Base-by-base conservation (phyloP, 1,284 basidiomycete species). In the Malassezia psittaci region DNA sequence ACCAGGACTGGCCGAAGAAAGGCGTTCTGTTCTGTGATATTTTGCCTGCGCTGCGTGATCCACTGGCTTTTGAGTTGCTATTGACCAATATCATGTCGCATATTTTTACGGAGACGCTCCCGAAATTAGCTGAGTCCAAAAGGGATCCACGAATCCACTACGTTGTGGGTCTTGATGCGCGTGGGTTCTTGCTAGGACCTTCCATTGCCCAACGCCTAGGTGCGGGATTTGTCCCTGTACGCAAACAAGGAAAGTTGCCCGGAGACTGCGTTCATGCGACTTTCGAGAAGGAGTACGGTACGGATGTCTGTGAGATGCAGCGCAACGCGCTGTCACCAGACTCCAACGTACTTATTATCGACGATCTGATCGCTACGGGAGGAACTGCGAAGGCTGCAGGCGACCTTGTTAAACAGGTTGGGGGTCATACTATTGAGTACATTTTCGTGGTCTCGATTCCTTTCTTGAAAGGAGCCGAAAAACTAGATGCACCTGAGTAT, bases 251-350 rank as follows among this genome's bases (percentile, higher is more conserved):
- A 13, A 99, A 98, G 77, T 81, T 99, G 24, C 94, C 94, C 5
- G 94, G 94, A 48, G 75, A 83, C 61, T 87, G 85, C 72, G 81
- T 85, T 41, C 80, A 81, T 52, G 87, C 83, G 2, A 81, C 81
- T 44, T 98, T 91, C 72, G 82, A 84, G 73, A 96, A 96, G 79
- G 94, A 99, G 75, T 98, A 98, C 69, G 94, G 93, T 34, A 86
- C 90, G 86, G 91, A 96, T 73, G 79, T 82, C 11, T 94, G 96
- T 69, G 90, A 98, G 78, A 93, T 98, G 83, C 94, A 98, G 77
- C 80, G 82, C 39, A 87, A 85, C 54, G 85, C 87, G 2, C 87
- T 99, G 70, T 81, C 83, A 1, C 47, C 63, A 34, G 88, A 88
- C 34, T 85, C 93, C 74, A 87, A 79, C 54, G 89, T 91, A 32